Evolutionary conservation across 306 rosid species (phyloP), one percentile per base, ranked within the genome.

Genomic region (Inga laurina): DNA sequence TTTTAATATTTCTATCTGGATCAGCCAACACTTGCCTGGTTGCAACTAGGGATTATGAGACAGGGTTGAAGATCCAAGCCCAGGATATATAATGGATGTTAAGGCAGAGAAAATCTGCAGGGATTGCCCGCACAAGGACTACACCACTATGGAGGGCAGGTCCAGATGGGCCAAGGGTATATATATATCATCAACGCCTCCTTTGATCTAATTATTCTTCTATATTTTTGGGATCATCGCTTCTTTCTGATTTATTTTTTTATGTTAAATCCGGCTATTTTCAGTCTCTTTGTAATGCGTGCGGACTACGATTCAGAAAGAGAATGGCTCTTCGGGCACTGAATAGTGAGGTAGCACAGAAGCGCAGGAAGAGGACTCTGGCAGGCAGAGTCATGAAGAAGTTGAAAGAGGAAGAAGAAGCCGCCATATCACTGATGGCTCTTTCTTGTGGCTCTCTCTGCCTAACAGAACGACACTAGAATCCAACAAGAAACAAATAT

Each of bases 101-200:
- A 71, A 24, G 30, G 14, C 74, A 13, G 52, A 48, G 79, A 83
- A 72, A 27, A 46, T 49, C 6, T 72, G 76, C 16, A 72, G 76
- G 59, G 59, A 77, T 69, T 88, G 89, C 72, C 72, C 84, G 46
- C 72, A 77, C 89, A 75, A 85, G 84, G 19, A 77, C 70, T 32
- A 88, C 91, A 2, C 87, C 91, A 22, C 75, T 85, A 13, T 88
- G 91, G 89, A 83, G 89, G 49, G 74, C 80, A 14, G 91, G 91
- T 64, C 91, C 89, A 3, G 85, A 83, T 7, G 89, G 89, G 15
- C 87, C 89, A 35, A 80, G 88, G 79, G 90, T 82, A 79, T 74
- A 14, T 39, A 32, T 32, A 32, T 1, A 39, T 39, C 34, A 46
- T 15, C 76, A 24, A 45, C 22, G 22, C 37, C 45, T 24, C 37